These are phyloP conservation scores for Penicillium sp. DNA, from an alignment of 2,329 filamentous ascomycete species.

Conservation along the genomic window DNA sequence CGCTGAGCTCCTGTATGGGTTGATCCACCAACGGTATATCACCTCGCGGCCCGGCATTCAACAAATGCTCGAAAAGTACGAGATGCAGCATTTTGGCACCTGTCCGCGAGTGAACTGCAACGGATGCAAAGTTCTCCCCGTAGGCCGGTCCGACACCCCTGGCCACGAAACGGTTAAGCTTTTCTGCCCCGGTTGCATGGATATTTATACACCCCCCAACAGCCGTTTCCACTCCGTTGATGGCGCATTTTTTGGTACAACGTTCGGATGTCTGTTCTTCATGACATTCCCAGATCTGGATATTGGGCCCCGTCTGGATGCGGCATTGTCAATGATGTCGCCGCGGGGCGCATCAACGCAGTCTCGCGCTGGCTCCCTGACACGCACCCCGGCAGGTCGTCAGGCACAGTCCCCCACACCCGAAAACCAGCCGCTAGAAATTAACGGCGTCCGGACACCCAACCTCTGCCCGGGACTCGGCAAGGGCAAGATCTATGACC, in stretches of 20 bases:
- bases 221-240: conserved; percentile 96
- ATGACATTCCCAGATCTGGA: conserved; percentile 98
- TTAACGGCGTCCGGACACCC: conserved; percentile 82
- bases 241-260: conserved; percentile 96
- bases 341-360: conserved; percentile 25
- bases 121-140: conserved; percentile 83
- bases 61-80: conserved; percentile 99
- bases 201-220: conserved; percentile 96
- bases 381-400: conserved; percentile 26
- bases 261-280: conserved; percentile 94
- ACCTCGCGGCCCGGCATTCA: conserved; percentile 94
- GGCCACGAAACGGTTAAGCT: conserved; percentile 98
- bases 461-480: conserved; percentile 91
- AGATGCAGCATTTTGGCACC: conserved; percentile 89
- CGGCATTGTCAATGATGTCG: conserved; percentile 28
- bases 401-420: conserved; percentile 36
- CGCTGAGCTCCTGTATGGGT: conserved; percentile 94
- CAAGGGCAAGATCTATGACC: conserved; percentile 80
- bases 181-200: conserved; percentile 93
- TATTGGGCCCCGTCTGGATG: conserved; percentile 67
- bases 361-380: conserved; percentile 35
- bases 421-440: conserved; percentile 49
- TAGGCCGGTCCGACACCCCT: conserved; percentile 90
- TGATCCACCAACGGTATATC: conserved; percentile 98
- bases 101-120: conserved; percentile 95